These are phyloP conservation scores for Apophysomyces elegans DNA, from an alignment of 371 early-diverging fungal genomes.

Conservation along the genomic window DNA sequence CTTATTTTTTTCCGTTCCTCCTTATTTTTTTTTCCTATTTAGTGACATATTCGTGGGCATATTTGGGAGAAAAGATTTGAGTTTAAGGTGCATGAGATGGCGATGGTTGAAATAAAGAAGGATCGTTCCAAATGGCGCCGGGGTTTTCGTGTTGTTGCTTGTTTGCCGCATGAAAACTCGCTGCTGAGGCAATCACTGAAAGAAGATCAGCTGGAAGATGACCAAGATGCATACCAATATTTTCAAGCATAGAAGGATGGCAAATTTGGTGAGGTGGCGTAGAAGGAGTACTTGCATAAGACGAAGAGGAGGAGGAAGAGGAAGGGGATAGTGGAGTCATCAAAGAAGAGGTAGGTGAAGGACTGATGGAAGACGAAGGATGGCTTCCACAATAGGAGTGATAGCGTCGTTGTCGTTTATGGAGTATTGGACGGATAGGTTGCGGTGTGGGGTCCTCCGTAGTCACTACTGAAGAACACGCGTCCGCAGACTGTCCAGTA, in stretches of 20 bases:
- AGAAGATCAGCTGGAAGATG: slow-evolving; percentile 26
- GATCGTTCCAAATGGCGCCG: not conserved
- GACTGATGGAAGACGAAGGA: not conserved
- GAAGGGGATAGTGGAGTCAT: slow-evolving; percentile 5
- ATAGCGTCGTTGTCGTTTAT: not conserved
- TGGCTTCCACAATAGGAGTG: not conserved
- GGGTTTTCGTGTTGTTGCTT: slow-evolving; percentile 16
- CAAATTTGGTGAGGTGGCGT: not conserved
- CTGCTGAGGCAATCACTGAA: slow-evolving; percentile 30
- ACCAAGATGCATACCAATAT: slow-evolving; percentile 28
- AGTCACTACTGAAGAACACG: too few relatives aligned
- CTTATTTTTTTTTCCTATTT: not conserved
- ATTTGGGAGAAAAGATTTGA: too few relatives aligned
- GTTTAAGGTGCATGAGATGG: not conserved
- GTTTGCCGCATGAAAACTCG: slow-evolving; percentile 26
- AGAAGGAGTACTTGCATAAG: not conserved
- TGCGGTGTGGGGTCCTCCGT: not conserved
- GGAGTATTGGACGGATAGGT: not conserved
- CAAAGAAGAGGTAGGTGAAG: slow-evolving; percentile 3
- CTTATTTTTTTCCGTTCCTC: too few relatives aligned
- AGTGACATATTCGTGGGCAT: not conserved
- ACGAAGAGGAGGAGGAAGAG: slow-evolving; percentile 1
- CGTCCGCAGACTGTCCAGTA: not conserved
- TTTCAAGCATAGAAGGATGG: slow-evolving; percentile 17
- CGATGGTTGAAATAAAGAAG: not conserved